Evolutionary conservation across 1,139 yeast species (phyloP).

Genomic region (Arxiozyma heterogenica): DNA sequence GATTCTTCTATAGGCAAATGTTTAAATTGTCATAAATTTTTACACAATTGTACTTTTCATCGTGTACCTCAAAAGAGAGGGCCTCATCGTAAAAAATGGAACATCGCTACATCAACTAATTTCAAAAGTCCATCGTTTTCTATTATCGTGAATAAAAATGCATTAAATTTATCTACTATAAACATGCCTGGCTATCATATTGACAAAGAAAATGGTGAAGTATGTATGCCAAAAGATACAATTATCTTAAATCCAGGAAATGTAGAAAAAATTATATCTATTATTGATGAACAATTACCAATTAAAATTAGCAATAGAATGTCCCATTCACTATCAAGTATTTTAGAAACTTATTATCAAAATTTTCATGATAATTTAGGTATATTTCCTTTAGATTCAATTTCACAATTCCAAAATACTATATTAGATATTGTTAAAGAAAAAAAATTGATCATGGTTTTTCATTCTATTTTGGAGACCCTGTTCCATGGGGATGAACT

Average conservation of each 20-base stretch:
- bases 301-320: neutral
- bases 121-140: neutral
- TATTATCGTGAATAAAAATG: neutral
- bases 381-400: neutral
- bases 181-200: neutral
- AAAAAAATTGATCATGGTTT: neutral
- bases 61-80: conserved; percentile 64
- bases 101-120: neutral
- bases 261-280: no score
- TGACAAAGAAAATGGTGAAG: neutral
- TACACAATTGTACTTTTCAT: conserved; percentile 51
- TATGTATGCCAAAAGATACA: neutral
- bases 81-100: conserved; percentile 40
- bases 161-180: neutral
- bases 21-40: conserved; percentile 46
- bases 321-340: neutral
- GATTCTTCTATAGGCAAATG: conserved; percentile 44
- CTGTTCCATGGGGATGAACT: neutral
- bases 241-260: neutral
- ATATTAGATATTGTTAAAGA: neutral
- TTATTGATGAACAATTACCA: neutral
- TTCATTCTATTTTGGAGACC: neutral
- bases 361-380: neutral
- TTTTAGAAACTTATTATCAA: neutral
- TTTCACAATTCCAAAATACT: neutral